A percentile compares a stretch with the other conserved stretches of the same genome.
Evolutionary conservation across 2,329 filamentous ascomycete genomes (phyloP).

Genomic region (Pseudodiploospora longispora): DNA sequence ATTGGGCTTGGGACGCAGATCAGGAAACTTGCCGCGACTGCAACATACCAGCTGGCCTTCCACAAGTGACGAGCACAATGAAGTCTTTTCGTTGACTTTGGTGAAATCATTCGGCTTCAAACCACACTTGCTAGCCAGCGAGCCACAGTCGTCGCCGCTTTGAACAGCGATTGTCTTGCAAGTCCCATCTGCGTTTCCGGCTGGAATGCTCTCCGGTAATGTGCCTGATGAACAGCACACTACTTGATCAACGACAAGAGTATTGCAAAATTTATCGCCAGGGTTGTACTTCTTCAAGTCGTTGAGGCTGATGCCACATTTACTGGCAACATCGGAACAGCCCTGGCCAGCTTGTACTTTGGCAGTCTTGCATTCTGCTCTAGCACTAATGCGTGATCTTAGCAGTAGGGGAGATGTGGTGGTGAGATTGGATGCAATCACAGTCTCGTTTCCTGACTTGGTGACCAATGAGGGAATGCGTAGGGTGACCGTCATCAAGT

Average conservation of each 20-base stretch:
- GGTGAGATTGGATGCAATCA: neutral
- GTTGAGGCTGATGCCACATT: conserved; percentile 22
- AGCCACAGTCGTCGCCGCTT: conserved; percentile 23
- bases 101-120: conserved; percentile 26
- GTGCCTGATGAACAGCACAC: conserved; percentile 15
- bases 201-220: conserved; percentile 11
- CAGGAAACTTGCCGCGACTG: conserved; percentile 24
- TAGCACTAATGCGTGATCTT: neutral
- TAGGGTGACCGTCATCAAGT: conserved; percentile 11
- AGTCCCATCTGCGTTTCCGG: conserved; percentile 13
- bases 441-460: conserved; percentile 5
- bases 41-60: conserved; percentile 29
- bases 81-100: conserved; percentile 15
- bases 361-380: conserved; percentile 1
- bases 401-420: neutral
- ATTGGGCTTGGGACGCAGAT: conserved; percentile 25
- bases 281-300: conserved; percentile 25
- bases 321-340: conserved; percentile 21
- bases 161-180: conserved; percentile 23
- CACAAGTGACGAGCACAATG: conserved; percentile 20
- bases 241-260: conserved; percentile 10
- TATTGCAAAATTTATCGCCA: conserved; percentile 13
- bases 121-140: conserved; percentile 28
- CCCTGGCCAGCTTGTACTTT: conserved; percentile 18
- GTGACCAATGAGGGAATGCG: conserved; percentile 6